Conservation (phyloP, 257 asterid genomes). For the Solanum paucissectum region DNA sequence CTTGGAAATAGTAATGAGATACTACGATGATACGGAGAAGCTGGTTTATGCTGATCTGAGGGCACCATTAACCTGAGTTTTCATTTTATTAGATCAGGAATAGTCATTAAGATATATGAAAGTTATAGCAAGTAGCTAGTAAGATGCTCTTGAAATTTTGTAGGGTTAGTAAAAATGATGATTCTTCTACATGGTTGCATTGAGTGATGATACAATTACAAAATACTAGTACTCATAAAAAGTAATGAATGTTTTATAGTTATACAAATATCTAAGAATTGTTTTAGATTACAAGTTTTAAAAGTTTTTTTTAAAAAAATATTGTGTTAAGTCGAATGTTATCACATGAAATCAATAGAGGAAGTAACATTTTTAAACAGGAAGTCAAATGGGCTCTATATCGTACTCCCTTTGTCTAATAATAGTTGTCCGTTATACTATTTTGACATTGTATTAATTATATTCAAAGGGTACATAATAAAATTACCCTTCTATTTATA, state of each 20-base stretch:
- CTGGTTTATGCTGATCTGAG: neutral
- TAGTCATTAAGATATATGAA: neutral
- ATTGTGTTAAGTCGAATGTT: neutral
- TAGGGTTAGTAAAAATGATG: neutral
- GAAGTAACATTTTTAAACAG: neutral
- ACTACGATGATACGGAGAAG: neutral
- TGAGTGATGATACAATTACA: neutral
- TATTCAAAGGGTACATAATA: too few relatives aligned
- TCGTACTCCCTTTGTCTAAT: rapidly evolving
- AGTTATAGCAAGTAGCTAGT: neutral
- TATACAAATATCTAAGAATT: too few relatives aligned
- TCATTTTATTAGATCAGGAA: neutral
- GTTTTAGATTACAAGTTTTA: neutral
- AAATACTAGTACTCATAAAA: neutral
- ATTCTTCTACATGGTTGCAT: neutral
- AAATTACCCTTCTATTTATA: too few relatives aligned
- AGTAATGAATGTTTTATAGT: neutral
- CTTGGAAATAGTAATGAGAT: neutral
- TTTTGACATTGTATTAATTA: too few relatives aligned
- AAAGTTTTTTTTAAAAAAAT: too few relatives aligned
- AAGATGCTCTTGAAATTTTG: neutral
- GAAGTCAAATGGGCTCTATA: neutral
- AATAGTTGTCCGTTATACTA: too few relatives aligned
- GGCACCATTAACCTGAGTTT: neutral
- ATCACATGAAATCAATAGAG: neutral